These are phyloP conservation scores for Aspergillus baeticus DNA, from an alignment of 495 filamentous ascomycete species.

Conservation along the genomic window DNA sequence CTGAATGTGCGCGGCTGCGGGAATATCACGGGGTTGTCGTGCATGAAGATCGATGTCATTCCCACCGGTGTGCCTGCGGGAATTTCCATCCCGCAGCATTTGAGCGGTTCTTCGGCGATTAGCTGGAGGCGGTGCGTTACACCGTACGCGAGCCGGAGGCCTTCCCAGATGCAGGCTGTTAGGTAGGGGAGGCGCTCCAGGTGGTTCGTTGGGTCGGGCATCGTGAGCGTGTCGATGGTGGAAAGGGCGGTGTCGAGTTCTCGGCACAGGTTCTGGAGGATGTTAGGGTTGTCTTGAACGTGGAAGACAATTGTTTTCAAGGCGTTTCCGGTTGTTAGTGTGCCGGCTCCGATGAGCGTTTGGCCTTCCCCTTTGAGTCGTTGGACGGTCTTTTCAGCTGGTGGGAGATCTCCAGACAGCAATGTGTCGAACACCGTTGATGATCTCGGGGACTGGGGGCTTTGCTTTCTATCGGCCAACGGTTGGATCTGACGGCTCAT, in stretches of 20 bases:
- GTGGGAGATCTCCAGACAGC: background rate
- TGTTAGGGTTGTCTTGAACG: background rate
- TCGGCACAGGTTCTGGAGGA: background rate
- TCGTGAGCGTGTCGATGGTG: background rate
- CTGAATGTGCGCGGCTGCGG: conserved; percentile 1
- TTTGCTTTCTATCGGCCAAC: background rate
- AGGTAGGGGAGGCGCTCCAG: conserved; percentile 7
- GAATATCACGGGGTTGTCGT: conserved; percentile 4
- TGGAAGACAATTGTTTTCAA: conserved; percentile 6
- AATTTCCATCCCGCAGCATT: background rate
- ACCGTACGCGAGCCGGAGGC: conserved; percentile 1
- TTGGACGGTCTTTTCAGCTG: background rate
- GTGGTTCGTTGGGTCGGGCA: background rate
- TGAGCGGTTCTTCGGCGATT: conserved; percentile 8
- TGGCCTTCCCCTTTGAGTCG: conserved; percentile 9
- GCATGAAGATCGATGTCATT: conserved; percentile 9
- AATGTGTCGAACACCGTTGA: conserved; percentile 1
- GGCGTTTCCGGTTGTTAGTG: conserved; percentile 4
- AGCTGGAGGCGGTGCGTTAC: conserved; percentile 6
- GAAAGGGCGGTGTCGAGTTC: background rate
- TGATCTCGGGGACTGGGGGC: background rate
- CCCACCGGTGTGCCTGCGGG: conserved; percentile 6
- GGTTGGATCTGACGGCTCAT: conserved; percentile 5
- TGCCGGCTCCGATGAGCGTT: conserved; percentile 9
- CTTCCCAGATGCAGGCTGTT: conserved; percentile 5